phyloP scores from a whole-genome alignment of 2,329 filamentous ascomycete species.

The Lizonia empirigonia region DNA sequence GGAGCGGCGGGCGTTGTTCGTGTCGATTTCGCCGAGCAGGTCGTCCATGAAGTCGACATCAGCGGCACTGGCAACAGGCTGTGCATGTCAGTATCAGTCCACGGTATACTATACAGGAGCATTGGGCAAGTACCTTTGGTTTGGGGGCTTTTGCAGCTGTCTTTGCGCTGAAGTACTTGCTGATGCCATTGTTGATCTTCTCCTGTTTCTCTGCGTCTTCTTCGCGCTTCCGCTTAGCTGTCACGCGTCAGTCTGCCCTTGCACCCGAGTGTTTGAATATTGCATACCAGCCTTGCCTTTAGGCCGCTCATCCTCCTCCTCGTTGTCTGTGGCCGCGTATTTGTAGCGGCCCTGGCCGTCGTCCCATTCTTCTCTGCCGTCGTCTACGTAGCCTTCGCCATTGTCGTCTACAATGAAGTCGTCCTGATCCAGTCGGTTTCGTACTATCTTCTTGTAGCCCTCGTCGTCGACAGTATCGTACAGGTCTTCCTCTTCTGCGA shows the following conservation, averaged over 20 bases:
- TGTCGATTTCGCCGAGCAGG: constrained; percentile 86
- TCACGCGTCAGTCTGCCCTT: constrained; percentile 21
- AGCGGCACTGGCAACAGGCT: constrained; percentile 80
- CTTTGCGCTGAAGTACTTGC: constrained; percentile 89
- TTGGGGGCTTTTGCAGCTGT: constrained; percentile 69
- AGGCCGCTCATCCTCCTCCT: constrained; percentile 73
- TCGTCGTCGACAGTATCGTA: constrained; percentile 98
- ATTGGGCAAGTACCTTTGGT: constrained; percentile 67
- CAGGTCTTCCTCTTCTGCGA: constrained; percentile 80
- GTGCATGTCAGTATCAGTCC: constrained; percentile 26
- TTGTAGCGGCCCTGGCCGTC: constrained; percentile 74
- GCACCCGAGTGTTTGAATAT: not conserved
- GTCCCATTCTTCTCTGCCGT: constrained; percentile 75
- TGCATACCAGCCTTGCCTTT: constrained; percentile 63
- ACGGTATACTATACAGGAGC: not conserved
- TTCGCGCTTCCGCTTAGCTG: constrained; percentile 85
- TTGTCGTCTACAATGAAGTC: constrained; percentile 99
- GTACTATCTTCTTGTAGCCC: constrained; percentile 94
- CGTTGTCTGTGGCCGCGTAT: constrained; percentile 69
- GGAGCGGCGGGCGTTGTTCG: constrained; percentile 67
- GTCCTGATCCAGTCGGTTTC: constrained; percentile 85
- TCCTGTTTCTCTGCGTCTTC: constrained; percentile 85
- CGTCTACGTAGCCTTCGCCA: constrained; percentile 94
- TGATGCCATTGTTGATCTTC: constrained; percentile 88
- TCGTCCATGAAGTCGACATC: constrained; percentile 87